Base-by-base conservation (phyloP, 176 grass and related monocot species). In the Eragrostis nindensis region DNA sequence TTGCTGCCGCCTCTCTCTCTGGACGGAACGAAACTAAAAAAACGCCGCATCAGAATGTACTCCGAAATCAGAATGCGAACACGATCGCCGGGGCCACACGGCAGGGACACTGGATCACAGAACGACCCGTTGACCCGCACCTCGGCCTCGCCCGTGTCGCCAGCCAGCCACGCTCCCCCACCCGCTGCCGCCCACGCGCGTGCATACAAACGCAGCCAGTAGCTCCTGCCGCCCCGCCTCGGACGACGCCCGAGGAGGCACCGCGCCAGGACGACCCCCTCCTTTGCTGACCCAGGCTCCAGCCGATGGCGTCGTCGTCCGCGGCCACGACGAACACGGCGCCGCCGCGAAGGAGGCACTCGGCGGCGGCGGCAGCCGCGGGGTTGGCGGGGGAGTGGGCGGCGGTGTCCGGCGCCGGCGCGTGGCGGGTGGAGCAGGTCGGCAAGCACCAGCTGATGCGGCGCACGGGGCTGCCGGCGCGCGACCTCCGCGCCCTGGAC, bases 401-500 rank as follows among this genome's bases (percentile, higher is more conserved):
- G 22, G 79, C 48, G 14, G 72, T 82, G 62, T 54, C 45, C 21
- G 43, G 9, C 45, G 62, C 40, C n/a, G 85, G 85, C 10, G 32
- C 32, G 18, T 45, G 62, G 48, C 18, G 62, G 21, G 27, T 75
- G 19, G 85, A 62, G 79, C 53, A 50, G 52, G 44, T 39, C 15
- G 41, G 0, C n/a, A 81, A 57, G 85, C 85, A 87, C 56, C 13
- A 68, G 42, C 26, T 87, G 66, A 87, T 82, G 85, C 72, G 71
- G 41, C 85, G 78, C 22, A 82, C 85, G 63, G 85, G 85, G 40
- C 85, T 87, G 19, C 64, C 79, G 12, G 85, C 85, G 27, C 78
- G 85, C 4, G 85, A 87, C 72, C 72, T 87, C 40, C 71, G 85
- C 42, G 64, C 60, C 10, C 79, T 87, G 21, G 92, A 92, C 73